Percentiles rank a stretch among this genome's conserved stretches.
phyloP scores from a whole-genome alignment of 805 yeast species.

The Candida awuae region DNA sequence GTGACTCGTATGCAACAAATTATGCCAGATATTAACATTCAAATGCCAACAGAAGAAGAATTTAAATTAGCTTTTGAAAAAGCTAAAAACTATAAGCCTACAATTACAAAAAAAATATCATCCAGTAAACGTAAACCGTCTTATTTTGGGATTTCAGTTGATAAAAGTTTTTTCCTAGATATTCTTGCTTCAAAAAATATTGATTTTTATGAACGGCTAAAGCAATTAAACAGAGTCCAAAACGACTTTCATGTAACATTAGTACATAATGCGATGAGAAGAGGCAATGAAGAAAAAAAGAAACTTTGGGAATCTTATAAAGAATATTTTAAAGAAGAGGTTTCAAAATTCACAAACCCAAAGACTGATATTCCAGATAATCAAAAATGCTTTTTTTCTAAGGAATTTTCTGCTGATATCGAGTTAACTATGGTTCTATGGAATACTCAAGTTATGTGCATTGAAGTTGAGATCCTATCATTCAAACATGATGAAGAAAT shows the following conservation, averaged over 20 bases:
- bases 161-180: slow-evolving; percentile 2
- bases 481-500: slow-evolving; percentile 7
- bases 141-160: slow-evolving; percentile 40
- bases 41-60: slow-evolving; percentile 34
- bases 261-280: slow-evolving; percentile 34
- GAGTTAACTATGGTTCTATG: slow-evolving; percentile 39
- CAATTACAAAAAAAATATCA: slow-evolving; percentile 31
- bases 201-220: slow-evolving; percentile 15
- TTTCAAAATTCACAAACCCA: background rate
- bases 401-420: slow-evolving; percentile 30
- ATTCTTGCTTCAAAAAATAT: background rate
- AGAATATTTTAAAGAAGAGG: background rate
- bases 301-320: slow-evolving; percentile 17
- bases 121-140: slow-evolving; percentile 24
- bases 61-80: slow-evolving; percentile 39
- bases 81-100: slow-evolving; percentile 52
- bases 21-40: slow-evolving; percentile 37
- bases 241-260: slow-evolving; percentile 60
- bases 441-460: slow-evolving; percentile 45
- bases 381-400: slow-evolving; percentile 13
- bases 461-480: slow-evolving; percentile 35
- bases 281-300: slow-evolving; percentile 9
- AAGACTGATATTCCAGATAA: slow-evolving; percentile 1
- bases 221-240: slow-evolving; percentile 36
- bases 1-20: slow-evolving; percentile 30